These are phyloP conservation scores for Karstenula rhodostoma DNA, from an alignment of 2,329 filamentous ascomycete species.

Conservation along the genomic window DNA sequence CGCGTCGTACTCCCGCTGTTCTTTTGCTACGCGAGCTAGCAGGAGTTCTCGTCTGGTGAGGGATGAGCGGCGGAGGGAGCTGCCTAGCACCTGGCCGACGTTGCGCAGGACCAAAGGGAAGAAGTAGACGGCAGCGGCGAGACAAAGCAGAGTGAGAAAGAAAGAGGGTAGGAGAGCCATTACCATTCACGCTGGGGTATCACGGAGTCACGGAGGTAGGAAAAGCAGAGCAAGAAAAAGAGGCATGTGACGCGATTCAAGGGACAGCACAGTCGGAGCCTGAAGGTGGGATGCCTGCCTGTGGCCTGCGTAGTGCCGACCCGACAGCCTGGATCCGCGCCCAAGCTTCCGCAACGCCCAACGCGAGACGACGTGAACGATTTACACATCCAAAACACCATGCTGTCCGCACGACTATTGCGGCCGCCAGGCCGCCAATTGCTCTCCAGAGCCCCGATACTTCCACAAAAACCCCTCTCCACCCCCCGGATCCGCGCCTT, in stretches of 20 bases:
- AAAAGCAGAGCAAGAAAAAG: conserved; percentile 16
- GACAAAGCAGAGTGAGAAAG: conserved; percentile 35
- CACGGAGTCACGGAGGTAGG: conserved; percentile 6
- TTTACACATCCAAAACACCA: conserved; percentile 19
- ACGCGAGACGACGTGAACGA: not conserved
- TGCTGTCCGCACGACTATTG: conserved; percentile 34
- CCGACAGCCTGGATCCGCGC: conserved; percentile 27
- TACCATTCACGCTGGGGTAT: conserved; percentile 21
- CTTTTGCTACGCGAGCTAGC: conserved; percentile 40
- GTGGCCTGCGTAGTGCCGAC: conserved; percentile 18
- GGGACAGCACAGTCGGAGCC: too few species aligned
- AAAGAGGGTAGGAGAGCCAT: conserved; percentile 38
- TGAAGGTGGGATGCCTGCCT: conserved; percentile 37
- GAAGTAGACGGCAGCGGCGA: conserved; percentile 31
- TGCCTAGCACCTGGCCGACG: conserved; percentile 38
- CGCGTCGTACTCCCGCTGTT: conserved; percentile 36
- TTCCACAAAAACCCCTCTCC: conserved; percentile 4
- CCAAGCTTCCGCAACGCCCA: conserved; percentile 17
- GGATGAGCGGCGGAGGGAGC: conserved; percentile 42
- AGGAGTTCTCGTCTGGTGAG: conserved; percentile 44
- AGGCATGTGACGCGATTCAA: conserved; percentile 16
- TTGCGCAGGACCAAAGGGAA: conserved; percentile 40
- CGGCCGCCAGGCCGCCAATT: conserved; percentile 37
- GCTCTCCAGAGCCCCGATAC: conserved; percentile 21
- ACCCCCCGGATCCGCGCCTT: conserved; percentile 52